Evolutionary conservation across 2,329 filamentous ascomycete genomes (phyloP), one percentile per base, ranked within the genome.

Genomic region (Sclerotinia spermophila): DNA sequence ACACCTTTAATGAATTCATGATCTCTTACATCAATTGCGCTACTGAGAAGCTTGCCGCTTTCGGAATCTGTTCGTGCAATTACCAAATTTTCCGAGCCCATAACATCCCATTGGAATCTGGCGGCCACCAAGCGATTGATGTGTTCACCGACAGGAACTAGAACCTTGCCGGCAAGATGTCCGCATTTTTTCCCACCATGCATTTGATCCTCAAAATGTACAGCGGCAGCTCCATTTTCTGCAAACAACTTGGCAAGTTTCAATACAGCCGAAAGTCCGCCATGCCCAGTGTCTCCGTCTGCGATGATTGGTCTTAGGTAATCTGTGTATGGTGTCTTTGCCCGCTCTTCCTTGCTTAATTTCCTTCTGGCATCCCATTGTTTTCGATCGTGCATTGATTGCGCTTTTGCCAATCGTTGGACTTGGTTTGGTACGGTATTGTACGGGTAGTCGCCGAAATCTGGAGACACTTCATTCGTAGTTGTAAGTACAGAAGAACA

Each of bases 391-490:
- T 99, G 96, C 85, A 98, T 90, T 75, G 94, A 94, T 82, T 99
- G 96, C 5, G 96, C 96, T 83, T 98, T 98, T 83, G 96, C 93
- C 67, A 99, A 84, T 74, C 96, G 89, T 83, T 99, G 94, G 5
- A 99, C 96, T 81, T 98, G 96, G 82, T 98, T 98, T 13, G 96
- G 96, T 6, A 99, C 96, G 0, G 96, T 99, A 80, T 98, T 98
- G 84, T 99, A 99, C 0, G 96, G 96, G 81, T 99, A 99, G 82
- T 99, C 96, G 78, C 96, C 96, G 82, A 98, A 97, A 80, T 99
- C 96, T 58, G 96, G 92, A 0, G 94, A 97, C 40, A 99, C 96
- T 81, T 99, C 96, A 83, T 99, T 98, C 51, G 96, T 98, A 15
- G 90, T 90, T 5, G 95, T 98, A 60, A 99, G 85, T 30, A 97